A percentile compares a stretch with the other conserved stretches of the same genome.
Conservation (phyloP, 306 rosid species). For the Acmispon strigosus region DNA sequence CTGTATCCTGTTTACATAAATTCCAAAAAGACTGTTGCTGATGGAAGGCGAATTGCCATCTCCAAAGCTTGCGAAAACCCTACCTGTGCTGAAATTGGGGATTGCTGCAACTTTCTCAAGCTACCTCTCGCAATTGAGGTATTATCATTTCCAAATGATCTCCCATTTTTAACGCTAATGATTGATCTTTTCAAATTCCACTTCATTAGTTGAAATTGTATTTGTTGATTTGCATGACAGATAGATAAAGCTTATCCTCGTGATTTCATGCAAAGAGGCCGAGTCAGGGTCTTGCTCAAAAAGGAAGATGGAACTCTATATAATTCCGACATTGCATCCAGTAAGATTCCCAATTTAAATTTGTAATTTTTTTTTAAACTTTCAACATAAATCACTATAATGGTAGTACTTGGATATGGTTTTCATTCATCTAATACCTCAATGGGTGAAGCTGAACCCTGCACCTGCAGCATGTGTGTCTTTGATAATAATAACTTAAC, state of each 20-base stretch:
- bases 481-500: background rate
- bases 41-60: slow-evolving; percentile 73
- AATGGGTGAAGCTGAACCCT: background rate
- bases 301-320: slow-evolving; percentile 66
- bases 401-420: too few relatives aligned
- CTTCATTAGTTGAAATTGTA: background rate
- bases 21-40: slow-evolving; percentile 76
- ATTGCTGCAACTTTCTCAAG: slow-evolving; percentile 74
- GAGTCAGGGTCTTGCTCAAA: slow-evolving; percentile 74
- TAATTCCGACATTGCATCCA: slow-evolving; percentile 59
- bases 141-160: too few relatives aligned
- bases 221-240: slow-evolving; percentile 10
- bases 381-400: too few relatives aligned
- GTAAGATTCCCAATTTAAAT: slow-evolving; percentile 30
- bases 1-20: too few relatives aligned
- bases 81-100: slow-evolving; percentile 79
- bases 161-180: too few relatives aligned
- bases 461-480: background rate
- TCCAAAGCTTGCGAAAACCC: slow-evolving; percentile 78
- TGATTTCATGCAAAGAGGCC: slow-evolving; percentile 83
- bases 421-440: too few relatives aligned
- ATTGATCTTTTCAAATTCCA: too few relatives aligned
- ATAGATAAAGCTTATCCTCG: slow-evolving; percentile 85
- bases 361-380: too few relatives aligned
- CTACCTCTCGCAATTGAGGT: slow-evolving; percentile 79